phyloP scores from a whole-genome alignment of 2,329 filamentous ascomycete genomes.

The Ophiostoma sp. region DNA sequence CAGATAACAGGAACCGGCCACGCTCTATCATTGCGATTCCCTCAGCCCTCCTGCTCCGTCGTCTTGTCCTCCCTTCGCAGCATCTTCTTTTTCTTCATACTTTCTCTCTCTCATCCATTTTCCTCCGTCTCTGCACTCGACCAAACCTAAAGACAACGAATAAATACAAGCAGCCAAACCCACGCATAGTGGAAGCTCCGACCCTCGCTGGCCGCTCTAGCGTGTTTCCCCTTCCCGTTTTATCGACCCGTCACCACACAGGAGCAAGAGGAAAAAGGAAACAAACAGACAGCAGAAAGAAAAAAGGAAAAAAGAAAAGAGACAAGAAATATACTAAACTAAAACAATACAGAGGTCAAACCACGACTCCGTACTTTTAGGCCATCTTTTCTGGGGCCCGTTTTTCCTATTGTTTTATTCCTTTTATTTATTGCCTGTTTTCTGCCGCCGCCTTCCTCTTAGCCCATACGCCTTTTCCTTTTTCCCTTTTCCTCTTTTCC shows the following conservation, averaged over 20 bases:
- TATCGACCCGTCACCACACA: conserved; percentile 19
- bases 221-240: conserved; percentile 24
- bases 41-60: not conserved
- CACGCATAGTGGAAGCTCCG: conserved; percentile 22
- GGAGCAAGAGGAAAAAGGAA: conserved; percentile 6
- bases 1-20: not conserved
- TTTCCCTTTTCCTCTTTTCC: not conserved
- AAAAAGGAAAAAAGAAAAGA: not conserved
- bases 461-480: not conserved
- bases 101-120: not conserved
- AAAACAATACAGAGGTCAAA: not conserved
- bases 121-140: not conserved
- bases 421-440: not conserved
- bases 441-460: conserved; percentile 13
- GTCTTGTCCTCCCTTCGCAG: not conserved
- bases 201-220: conserved; percentile 22
- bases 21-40: not conserved
- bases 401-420: not conserved
- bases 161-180: not conserved
- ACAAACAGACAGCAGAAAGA: not conserved
- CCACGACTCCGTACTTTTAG: conserved; percentile 17
- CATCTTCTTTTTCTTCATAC: not conserved
- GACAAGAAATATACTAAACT: not conserved
- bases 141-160: not conserved
- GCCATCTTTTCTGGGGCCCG: conserved; percentile 15